phyloP scores from a whole-genome alignment of 2,329 filamentous ascomycete species.

The Dothiorella sarmentorum region DNA sequence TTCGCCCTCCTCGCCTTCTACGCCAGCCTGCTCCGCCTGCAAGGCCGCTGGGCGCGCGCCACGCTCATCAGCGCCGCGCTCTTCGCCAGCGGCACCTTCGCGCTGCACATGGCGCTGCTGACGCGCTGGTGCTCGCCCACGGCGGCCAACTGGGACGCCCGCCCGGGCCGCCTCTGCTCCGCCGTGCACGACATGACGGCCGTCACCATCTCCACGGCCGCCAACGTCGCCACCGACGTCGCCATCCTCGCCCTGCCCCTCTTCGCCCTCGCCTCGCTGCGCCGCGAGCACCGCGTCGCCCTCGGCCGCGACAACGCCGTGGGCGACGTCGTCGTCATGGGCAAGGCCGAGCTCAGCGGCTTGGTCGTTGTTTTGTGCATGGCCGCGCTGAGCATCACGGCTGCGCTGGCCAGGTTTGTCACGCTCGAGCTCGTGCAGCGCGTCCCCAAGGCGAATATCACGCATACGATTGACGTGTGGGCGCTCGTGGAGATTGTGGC shows the following conservation, averaged over 20 bases:
- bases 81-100: conserved; percentile 28
- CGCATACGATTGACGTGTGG: conserved; percentile 34
- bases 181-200: conserved; percentile 28
- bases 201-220: conserved; percentile 30
- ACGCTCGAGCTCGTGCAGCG: conserved; percentile 27
- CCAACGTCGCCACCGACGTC: conserved; percentile 29
- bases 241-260: conserved; percentile 30
- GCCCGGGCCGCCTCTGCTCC: conserved; percentile 22
- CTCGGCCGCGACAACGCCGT: not conserved
- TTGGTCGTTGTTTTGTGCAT: conserved; percentile 30
- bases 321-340: conserved; percentile 10
- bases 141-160: conserved; percentile 25
- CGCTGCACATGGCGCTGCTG: conserved; percentile 31
- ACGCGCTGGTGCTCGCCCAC: conserved; percentile 30
- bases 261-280: conserved; percentile 23
- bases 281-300: not conserved
- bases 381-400: conserved; percentile 28
- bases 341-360: conserved; percentile 24
- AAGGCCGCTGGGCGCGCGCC: conserved; percentile 23
- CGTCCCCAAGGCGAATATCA: conserved; percentile 27
- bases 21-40: conserved; percentile 28
- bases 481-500: conserved; percentile 32
- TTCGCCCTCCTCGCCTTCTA: conserved; percentile 33
- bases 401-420: conserved; percentile 29
- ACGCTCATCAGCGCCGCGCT: conserved; percentile 23